Evolutionary conservation across 2,329 filamentous ascomycete species (phyloP), one percentile per base, ranked within the genome.

Genomic region (Calycina herbarum): DNA sequence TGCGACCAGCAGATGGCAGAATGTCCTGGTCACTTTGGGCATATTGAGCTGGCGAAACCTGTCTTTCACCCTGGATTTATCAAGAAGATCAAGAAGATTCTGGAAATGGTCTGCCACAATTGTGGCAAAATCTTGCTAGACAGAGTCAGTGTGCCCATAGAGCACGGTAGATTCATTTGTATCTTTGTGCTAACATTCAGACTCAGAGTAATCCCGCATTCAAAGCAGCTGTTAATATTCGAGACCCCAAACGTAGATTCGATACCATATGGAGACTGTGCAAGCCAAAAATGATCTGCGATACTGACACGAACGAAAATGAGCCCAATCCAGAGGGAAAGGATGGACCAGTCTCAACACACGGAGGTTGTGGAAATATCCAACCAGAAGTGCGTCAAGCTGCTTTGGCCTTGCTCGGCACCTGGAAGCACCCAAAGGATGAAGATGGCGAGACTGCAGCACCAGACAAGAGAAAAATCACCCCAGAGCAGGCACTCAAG

Each of bases 61-160:
- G 95, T 99, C 73, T 99, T 91, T 79, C 95, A 99, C 74, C 82
- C 84, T 83, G 95, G 95, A 75, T 99, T 97, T 81, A 91, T 99
- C 82, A 96, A 92, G 79, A 98, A 98, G 83, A 94, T 97, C 81
- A 99, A 99, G 85, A 99, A 98, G 85, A 88, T 99, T 74, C 84
- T 99, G 79, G 96, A 99, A 85, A 95, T 94, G 73, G 94, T 99
- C 79, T 99, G 96, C 86, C 94, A 97, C 82, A 97, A 96, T 80
- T 99, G 96, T 85, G 94, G 94, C 82, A 96, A 95, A 84, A 92
- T 98, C 77, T 87, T 97, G 84, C 90, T 93, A 81, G 94, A 98
- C 86, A 92, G 93, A 89, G 94, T 98, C 89, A 93, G 94, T 96
- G 83, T 84, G 83, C 82, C 83, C 83, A 82, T 78, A 76, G 77